Conservation (phyloP, 441 rosid genomes). For the Euphorbia corollata region DNA sequence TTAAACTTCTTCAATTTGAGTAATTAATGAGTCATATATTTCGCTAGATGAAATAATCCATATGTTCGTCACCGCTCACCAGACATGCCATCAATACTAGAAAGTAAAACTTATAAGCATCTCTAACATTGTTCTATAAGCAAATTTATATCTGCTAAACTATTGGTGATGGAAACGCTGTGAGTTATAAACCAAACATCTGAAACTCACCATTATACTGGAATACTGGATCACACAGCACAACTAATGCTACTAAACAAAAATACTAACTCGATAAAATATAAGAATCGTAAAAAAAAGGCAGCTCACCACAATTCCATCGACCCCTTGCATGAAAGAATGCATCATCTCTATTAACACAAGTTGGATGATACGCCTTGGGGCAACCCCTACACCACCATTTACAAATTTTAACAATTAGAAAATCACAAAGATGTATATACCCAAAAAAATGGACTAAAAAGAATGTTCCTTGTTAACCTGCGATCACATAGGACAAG, state of each 20-base stretch:
- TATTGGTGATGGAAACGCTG: too few relatives aligned
- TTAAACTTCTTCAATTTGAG: too few relatives aligned
- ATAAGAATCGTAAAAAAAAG: not conserved
- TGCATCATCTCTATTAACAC: conserved; percentile 79
- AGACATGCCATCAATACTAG: too few relatives aligned
- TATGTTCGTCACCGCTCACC: too few relatives aligned
- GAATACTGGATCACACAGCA: not conserved
- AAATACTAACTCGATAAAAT: not conserved
- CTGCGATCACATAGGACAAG: conserved; percentile 97
- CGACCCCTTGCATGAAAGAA: conserved; percentile 73
- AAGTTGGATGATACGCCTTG: conserved; percentile 85
- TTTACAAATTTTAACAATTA: conserved; percentile 9
- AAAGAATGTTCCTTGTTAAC: conserved; percentile 26
- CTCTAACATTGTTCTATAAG: too few relatives aligned
- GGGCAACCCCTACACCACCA: conserved; percentile 74
- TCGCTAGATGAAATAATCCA: too few relatives aligned
- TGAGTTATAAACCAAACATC: too few relatives aligned
- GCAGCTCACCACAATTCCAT: conserved; percentile 88
- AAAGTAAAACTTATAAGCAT: too few relatives aligned
- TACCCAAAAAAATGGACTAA: not conserved
- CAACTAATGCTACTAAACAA: not conserved
- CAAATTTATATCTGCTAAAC: too few relatives aligned
- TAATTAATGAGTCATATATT: too few relatives aligned
- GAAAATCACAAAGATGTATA: conserved; percentile 15
- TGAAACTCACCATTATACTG: too few relatives aligned